Evolutionary conservation across 768 basidiomycete genomes (phyloP).

Genomic region (Suillus brevipes): DNA sequence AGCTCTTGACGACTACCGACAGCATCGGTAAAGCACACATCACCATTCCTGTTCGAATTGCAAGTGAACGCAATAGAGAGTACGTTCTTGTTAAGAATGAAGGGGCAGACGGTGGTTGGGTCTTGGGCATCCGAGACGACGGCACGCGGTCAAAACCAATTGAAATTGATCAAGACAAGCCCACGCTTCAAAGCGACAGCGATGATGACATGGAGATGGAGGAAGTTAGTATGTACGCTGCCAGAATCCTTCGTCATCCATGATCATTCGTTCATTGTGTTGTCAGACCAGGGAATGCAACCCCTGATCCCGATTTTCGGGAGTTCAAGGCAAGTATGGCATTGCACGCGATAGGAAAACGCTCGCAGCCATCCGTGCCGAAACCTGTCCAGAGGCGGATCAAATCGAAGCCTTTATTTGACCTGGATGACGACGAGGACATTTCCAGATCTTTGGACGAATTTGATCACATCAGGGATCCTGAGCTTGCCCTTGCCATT

Average conservation of each 20-base stretch:
- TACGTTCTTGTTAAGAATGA: conserved; percentile 96
- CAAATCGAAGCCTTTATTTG: conserved; percentile 51
- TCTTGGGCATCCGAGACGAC: conserved; percentile 86
- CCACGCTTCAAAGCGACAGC: conserved; percentile 36
- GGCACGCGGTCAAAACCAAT: conserved; percentile 87
- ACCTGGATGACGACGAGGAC: conserved; percentile 49
- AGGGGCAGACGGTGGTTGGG: conserved; percentile 87
- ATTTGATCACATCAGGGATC: conserved; percentile 50
- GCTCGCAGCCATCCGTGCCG: conserved; percentile 36
- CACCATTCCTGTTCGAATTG: conserved; percentile 89
- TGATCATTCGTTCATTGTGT: conserved; percentile 15
- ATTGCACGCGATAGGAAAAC: conserved; percentile 54
- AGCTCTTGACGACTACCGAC: conserved; percentile 88
- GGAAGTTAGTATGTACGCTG: conserved; percentile 67
- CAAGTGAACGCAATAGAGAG: conserved; percentile 91
- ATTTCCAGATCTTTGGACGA: conserved; percentile 21
- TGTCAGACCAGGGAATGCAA: conserved; percentile 32
- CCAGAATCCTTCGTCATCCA: neutral
- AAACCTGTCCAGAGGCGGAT: conserved; percentile 37
- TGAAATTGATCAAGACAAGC: conserved; percentile 69
- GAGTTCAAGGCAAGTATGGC: conserved; percentile 63
- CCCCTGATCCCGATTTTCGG: conserved; percentile 61
- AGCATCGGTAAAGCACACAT: conserved; percentile 88
- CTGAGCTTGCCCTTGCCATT: conserved; percentile 58
- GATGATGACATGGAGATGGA: conserved; percentile 75